phyloP scores from a whole-genome alignment of 306 rosid genomes.

The Carpinus fangiana region DNA sequence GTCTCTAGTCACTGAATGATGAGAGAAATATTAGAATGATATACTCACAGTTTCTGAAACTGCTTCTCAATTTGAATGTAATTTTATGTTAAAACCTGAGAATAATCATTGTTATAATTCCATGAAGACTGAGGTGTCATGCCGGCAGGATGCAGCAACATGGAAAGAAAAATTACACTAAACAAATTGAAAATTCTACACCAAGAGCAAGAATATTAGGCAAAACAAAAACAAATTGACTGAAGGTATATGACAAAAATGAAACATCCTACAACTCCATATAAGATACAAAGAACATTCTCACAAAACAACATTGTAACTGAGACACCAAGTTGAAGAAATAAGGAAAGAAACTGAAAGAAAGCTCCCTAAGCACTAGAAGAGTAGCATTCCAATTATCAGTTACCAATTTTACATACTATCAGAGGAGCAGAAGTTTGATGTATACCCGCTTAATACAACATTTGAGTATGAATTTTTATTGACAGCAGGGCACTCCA shows the following conservation, averaged over 20 bases:
- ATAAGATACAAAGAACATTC: neutral
- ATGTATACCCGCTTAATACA: constrained; percentile 57
- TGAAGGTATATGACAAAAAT: neutral
- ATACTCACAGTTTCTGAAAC: constrained; percentile 78
- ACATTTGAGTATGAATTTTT: constrained; percentile 34
- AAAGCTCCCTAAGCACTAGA: neutral
- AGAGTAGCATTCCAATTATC: constrained; percentile 1
- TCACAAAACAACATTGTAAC: neutral
- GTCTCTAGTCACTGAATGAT: constrained; percentile 17
- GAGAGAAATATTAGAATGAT: constrained; percentile 23
- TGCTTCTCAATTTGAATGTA: constrained; percentile 59
- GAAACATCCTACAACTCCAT: constrained; percentile 18
- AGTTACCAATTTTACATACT: constrained; percentile 11
- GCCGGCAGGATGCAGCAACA: constrained; percentile 54
- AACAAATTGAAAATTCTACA: constrained; percentile 17
- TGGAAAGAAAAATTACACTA: constrained; percentile 3
- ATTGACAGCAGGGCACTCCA: constrained; percentile 54
- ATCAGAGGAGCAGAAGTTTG: neutral
- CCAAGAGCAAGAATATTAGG: constrained; percentile 20
- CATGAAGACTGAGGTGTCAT: constrained; percentile 59
- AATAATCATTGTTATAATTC: constrained; percentile 46
- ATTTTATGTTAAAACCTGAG: constrained; percentile 42
- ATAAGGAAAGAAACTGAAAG: constrained; percentile 1
- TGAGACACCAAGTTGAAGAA: neutral
- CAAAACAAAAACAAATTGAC: constrained; percentile 8